phyloP scores from a whole-genome alignment of 495 filamentous ascomycete species.

The Clohesyomyces aquaticus region DNA sequence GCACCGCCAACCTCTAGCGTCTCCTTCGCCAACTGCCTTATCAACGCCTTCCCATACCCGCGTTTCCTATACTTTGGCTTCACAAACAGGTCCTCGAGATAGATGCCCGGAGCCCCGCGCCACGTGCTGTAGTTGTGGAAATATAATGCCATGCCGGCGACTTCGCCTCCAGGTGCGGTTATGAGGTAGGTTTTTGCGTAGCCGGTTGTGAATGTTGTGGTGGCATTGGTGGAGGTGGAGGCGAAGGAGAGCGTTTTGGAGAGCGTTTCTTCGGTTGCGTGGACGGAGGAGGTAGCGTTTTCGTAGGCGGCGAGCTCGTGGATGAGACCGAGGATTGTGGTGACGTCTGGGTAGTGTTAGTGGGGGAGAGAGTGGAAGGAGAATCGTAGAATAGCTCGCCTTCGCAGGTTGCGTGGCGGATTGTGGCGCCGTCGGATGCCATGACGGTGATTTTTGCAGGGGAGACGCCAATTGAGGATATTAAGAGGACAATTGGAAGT shows the following conservation, averaged over 20 bases:
- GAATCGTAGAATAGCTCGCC: constrained; percentile 21
- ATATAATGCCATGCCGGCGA: constrained; percentile 66
- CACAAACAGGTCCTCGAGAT: constrained; percentile 93
- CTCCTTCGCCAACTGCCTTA: constrained; percentile 77
- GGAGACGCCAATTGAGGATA: not conserved
- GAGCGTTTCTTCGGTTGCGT: constrained; percentile 77
- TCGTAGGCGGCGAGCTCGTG: constrained; percentile 89
- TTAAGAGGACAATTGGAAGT: no score
- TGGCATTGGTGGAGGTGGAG: not conserved
- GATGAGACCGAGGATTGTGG: constrained; percentile 79
- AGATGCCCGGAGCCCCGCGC: constrained; percentile 83
- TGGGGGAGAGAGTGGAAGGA: not conserved
- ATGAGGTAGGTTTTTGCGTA: constrained; percentile 50
- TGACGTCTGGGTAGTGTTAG: constrained; percentile 65
- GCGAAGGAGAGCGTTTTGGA: constrained; percentile 76
- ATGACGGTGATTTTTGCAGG: constrained; percentile 9
- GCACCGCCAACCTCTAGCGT: constrained; percentile 70
- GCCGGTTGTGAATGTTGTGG: constrained; percentile 42
- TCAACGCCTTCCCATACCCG: constrained; percentile 77
- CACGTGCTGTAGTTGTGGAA: constrained; percentile 84
- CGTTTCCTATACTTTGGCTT: constrained; percentile 66
- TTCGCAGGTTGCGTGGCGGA: constrained; percentile 41
- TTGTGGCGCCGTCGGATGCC: constrained; percentile 33
- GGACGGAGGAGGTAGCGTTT: constrained; percentile 70
- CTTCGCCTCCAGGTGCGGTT: constrained; percentile 39